Evolutionary conservation across 768 basidiomycete species (phyloP), one percentile per base, ranked within the genome.

Genomic region (Xerocomellus intermedius): DNA sequence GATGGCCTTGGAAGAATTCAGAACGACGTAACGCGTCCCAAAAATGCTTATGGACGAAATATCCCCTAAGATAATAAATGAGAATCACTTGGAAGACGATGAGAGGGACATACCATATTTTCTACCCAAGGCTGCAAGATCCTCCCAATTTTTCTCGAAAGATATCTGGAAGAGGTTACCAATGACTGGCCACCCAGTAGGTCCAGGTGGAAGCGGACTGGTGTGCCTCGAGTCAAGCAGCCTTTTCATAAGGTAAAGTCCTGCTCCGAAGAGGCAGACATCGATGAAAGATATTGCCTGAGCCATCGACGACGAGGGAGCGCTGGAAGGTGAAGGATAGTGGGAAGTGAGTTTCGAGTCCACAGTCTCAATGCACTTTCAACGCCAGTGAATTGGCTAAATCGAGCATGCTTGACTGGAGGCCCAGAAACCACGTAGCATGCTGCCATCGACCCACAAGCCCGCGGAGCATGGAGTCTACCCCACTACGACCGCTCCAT

Each of bases 131-230:
- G 74, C 70, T 17, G 79, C 72, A 58, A 82, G 84, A 0, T 74
- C 79, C 19, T 79, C 53, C 82, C 82, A 84, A 54, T 75, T 76
- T 57, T 76, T 70, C 33, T 75, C 73, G 14, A 67, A 63, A 30
- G 83, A 79, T 76, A 85, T 78, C 57, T 82, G 78, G 24, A 81
- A 67, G 12, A 80, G 60, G 57, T 81, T 84, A 14, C 83, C 84
- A 26, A 85, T 64, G 13, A 85, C 22, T 13, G 77, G 82, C 57
- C 52, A 61, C 2, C 62, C 62, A 46, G 37, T 33, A 4, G 66
- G 67, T 2, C 66, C 67, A 17, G 60, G 65, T 21, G 67, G 67
- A 38, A 57, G 51, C 13, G 17, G 46, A 32, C 6, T 4, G 10
- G 35, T 50, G n/a, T 4, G 33, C 17, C 41, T 54, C 17, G 48